Evolutionary conservation across 2,329 filamentous ascomycete genomes (phyloP).

Genomic region (Talaromyces pinophilus): DNA sequence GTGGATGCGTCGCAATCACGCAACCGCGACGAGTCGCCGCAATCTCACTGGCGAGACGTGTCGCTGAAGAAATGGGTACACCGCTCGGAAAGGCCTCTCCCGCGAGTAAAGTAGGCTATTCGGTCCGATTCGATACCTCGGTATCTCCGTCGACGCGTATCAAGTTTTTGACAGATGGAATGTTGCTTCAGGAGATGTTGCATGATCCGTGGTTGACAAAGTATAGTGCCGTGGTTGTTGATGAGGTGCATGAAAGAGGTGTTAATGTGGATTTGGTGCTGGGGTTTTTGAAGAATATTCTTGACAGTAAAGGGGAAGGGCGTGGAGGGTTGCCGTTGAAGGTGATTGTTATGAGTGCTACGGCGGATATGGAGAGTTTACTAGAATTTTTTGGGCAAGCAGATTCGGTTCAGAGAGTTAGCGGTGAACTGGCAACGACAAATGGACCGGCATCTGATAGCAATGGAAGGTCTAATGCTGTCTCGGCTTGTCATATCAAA

Average conservation of each 20-base stretch:
- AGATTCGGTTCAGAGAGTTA: not conserved
- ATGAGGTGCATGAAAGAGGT: constrained; percentile 95
- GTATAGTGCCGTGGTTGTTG: constrained; percentile 89
- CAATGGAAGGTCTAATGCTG: constrained; percentile 34
- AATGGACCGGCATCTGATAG: constrained; percentile 20
- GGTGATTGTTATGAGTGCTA: constrained; percentile 95
- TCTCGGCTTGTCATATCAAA: constrained; percentile 69
- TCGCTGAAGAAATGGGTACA: constrained; percentile 78
- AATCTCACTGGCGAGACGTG: constrained; percentile 83
- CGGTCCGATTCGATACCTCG: constrained; percentile 88
- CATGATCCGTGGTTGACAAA: constrained; percentile 77
- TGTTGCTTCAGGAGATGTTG: constrained; percentile 90
- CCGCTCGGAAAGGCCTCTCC: constrained; percentile 61
- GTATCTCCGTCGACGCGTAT: constrained; percentile 79
- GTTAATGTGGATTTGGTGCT: constrained; percentile 90
- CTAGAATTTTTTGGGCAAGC: constrained; percentile 66
- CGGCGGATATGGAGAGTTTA: constrained; percentile 80
- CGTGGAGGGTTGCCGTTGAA: constrained; percentile 76
- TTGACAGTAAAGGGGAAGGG: constrained; percentile 59
- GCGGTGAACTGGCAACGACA: not conserved
- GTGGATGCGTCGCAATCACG: constrained; percentile 86
- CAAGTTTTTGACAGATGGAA: constrained; percentile 95
- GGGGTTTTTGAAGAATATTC: constrained; percentile 80
- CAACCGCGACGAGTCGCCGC: constrained; percentile 93
- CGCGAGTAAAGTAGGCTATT: constrained; percentile 77